Evolutionary conservation across 495 filamentous ascomycete species (phyloP).

Genomic region (Talaromyces ruber): DNA sequence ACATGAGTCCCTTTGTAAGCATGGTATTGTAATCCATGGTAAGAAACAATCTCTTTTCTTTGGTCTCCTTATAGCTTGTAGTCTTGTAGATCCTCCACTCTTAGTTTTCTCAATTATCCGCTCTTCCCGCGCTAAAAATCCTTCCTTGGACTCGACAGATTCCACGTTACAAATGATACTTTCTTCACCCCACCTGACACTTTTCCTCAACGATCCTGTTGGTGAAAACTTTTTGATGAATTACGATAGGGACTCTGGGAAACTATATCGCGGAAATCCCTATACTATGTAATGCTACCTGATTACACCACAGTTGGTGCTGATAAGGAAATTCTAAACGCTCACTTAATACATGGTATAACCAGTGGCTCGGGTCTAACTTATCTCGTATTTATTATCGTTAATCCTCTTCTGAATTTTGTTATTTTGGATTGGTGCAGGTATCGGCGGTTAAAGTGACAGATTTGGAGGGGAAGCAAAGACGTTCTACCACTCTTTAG

Average conservation of each 20-base stretch:
- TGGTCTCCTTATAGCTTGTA: background rate
- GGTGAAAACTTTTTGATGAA: background rate
- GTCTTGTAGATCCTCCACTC: background rate
- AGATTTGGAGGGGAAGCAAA: no score
- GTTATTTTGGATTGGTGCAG: no score
- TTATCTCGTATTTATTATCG: no score
- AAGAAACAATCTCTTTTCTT: background rate
- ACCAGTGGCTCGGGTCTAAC: no score
- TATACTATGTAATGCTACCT: background rate
- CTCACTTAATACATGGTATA: no score
- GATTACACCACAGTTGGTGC: background rate
- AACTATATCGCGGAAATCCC: background rate
- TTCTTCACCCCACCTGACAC: background rate
- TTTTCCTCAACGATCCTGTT: background rate
- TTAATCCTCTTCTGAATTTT: no score
- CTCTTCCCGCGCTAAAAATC: background rate
- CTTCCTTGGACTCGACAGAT: background rate
- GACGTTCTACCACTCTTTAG: no score
- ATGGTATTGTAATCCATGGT: no score
- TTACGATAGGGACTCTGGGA: background rate
- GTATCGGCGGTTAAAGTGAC: no score
- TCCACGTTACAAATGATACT: background rate
- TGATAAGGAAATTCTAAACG: background rate
- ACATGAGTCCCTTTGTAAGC: no score
- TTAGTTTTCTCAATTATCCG: background rate